phyloP scores from a whole-genome alignment of 2,329 filamentous ascomycete species.

The Huntiella savannae region DNA sequence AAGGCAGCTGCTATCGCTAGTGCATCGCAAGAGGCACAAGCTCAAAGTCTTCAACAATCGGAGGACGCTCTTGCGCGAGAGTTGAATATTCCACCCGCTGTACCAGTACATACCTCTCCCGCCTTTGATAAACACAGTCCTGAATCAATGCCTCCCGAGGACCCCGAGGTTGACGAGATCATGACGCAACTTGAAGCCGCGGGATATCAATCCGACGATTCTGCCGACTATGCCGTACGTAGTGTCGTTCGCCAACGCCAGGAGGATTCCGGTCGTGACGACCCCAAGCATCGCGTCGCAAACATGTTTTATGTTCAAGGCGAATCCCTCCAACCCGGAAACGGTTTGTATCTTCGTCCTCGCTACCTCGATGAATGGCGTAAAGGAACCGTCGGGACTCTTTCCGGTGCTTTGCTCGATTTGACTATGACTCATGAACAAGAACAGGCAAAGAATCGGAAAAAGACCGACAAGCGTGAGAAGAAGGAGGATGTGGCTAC shows the following conservation, averaged over 20 bases:
- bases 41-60: neutral
- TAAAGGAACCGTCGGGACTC: conserved; percentile 41
- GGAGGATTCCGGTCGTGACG: conserved; percentile 6
- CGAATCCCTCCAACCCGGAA: conserved; percentile 21
- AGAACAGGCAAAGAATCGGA: conserved; percentile 4
- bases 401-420: conserved; percentile 40
- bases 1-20: conserved; percentile 3
- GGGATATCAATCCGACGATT: conserved; percentile 8
- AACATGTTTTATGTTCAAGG: conserved; percentile 5
- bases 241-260: conserved; percentile 5
- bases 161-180: conserved; percentile 12
- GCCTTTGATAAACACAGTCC: neutral
- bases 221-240: conserved; percentile 6
- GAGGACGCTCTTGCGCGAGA: neutral
- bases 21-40: neutral
- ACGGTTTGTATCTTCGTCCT: conserved; percentile 38
- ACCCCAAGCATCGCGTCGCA: conserved; percentile 7
- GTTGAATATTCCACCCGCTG: neutral
- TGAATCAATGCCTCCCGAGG: conserved; percentile 12
- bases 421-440: conserved; percentile 22
- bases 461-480: conserved; percentile 12
- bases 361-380: conserved; percentile 55
- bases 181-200: conserved; percentile 7
- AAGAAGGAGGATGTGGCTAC: conserved; percentile 12
- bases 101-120: conserved; percentile 9